phyloP scores from a whole-genome alignment of 305 asterid species.

The Stenogyne calaminthoides region DNA sequence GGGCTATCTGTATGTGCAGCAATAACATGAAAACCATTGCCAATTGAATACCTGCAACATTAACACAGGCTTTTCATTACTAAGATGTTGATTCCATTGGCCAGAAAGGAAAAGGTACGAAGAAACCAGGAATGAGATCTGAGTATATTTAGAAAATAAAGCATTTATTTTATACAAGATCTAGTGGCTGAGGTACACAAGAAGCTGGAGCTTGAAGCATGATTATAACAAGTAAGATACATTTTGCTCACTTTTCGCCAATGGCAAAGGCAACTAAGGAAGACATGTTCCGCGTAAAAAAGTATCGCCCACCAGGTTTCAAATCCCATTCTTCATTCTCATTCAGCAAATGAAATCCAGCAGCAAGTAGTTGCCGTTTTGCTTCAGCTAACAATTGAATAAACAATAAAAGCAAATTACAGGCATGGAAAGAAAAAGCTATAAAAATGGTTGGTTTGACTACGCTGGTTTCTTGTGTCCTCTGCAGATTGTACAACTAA shows the following conservation, averaged over 20 bases:
- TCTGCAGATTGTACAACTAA: neutral
- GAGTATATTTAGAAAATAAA: constrained; percentile 13
- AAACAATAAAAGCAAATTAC: constrained; percentile 11
- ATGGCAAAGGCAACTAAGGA: constrained; percentile 91
- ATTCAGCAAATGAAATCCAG: constrained; percentile 86
- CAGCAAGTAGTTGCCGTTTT: constrained; percentile 74
- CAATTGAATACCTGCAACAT: constrained; percentile 82
- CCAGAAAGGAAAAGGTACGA: constrained; percentile 3
- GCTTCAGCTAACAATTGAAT: constrained; percentile 77
- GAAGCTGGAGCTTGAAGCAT: constrained; percentile 22
- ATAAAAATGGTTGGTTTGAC: neutral
- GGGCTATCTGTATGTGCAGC: constrained; percentile 99
- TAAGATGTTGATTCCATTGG: constrained; percentile 14
- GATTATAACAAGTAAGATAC: constrained; percentile 21
- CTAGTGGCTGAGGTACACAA: constrained; percentile 22
- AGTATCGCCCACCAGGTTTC: constrained; percentile 96
- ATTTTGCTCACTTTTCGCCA: constrained; percentile 78
- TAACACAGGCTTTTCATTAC: constrained; percentile 34
- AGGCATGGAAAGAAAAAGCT: neutral
- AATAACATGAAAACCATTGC: constrained; percentile 88
- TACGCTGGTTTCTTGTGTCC: constrained; percentile 11
- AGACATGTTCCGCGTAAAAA: constrained; percentile 94
- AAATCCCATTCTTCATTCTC: constrained; percentile 93
- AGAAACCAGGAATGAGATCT: constrained; percentile 3
- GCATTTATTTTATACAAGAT: constrained; percentile 10